phyloP scores from a whole-genome alignment of 2,329 filamentous ascomycete genomes.

The Colletotrichum truncatum region DNA sequence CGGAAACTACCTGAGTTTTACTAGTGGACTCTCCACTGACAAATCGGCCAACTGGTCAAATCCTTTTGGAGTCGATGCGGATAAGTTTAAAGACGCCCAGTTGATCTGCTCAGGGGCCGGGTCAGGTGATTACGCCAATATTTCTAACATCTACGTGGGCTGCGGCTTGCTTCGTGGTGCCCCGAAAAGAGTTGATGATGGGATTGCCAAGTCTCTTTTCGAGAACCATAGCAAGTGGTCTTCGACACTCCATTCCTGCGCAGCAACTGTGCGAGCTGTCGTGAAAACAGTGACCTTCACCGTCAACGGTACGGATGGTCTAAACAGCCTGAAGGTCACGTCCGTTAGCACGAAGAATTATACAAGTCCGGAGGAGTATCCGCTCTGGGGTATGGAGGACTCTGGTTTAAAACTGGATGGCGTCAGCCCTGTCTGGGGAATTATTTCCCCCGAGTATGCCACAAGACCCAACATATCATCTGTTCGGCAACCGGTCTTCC shows the following conservation, averaged over 20 bases:
- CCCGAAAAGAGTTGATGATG: constrained; percentile 44
- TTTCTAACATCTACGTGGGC: constrained; percentile 48
- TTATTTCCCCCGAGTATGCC: constrained; percentile 42
- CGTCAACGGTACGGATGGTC: constrained; percentile 48
- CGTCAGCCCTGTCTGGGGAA: constrained; percentile 48
- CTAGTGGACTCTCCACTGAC: not conserved
- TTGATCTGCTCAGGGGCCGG: constrained; percentile 42
- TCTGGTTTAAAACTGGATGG: constrained; percentile 35
- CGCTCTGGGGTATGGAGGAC: constrained; percentile 45
- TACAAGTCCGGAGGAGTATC: constrained; percentile 36
- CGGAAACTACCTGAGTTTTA: constrained; percentile 14
- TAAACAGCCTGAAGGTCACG: constrained; percentile 44
- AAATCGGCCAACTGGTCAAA: not conserved
- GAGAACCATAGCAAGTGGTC: constrained; percentile 52
- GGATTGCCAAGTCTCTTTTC: constrained; percentile 41
- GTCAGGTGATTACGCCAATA: constrained; percentile 44
- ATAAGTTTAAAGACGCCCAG: not conserved
- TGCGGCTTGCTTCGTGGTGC: constrained; percentile 52
- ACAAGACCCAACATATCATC: constrained; percentile 42
- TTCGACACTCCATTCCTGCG: constrained; percentile 53
- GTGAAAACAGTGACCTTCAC: constrained; percentile 55
- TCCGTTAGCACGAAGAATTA: constrained; percentile 48
- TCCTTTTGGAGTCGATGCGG: not conserved
- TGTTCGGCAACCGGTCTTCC: constrained; percentile 33
- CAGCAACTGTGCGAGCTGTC: constrained; percentile 48